Evolutionary conservation across 2,329 filamentous ascomycete species (phyloP).

Genomic region (Aspergillaceae sp.): DNA sequence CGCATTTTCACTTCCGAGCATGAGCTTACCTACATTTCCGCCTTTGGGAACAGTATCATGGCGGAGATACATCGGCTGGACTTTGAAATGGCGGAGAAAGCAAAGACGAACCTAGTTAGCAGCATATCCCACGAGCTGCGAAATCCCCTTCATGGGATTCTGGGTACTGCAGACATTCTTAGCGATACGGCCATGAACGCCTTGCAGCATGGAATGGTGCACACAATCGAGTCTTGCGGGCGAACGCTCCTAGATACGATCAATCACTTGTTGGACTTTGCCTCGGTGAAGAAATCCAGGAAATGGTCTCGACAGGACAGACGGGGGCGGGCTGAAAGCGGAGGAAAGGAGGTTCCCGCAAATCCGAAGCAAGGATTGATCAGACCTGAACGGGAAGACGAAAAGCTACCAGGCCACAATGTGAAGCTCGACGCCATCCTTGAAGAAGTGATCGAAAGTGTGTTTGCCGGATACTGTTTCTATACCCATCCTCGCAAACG

Average conservation of each 20-base stretch:
- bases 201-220: conserved; percentile 23
- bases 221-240: conserved; percentile 33
- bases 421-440: conserved; percentile 9
- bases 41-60: conserved; percentile 29
- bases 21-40: conserved; percentile 21
- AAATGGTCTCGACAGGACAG: too few species aligned
- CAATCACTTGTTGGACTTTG: conserved; percentile 29
- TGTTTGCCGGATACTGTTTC: conserved; percentile 12
- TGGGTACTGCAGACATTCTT: conserved; percentile 26
- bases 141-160: conserved; percentile 29
- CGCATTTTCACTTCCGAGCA: conserved; percentile 18
- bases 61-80: conserved; percentile 24
- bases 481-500: neutral
- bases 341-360: too few species aligned
- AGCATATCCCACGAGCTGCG: conserved; percentile 30
- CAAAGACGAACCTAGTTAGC: conserved; percentile 26
- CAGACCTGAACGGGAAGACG: too few species aligned
- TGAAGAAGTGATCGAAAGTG: conserved; percentile 12
- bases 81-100: conserved; percentile 21
- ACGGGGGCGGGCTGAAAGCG: too few species aligned
- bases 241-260: conserved; percentile 37
- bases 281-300: conserved; percentile 12
- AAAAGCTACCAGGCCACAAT: neutral
- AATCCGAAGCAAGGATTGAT: too few species aligned
- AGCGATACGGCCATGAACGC: conserved; percentile 21